phyloP scores from a whole-genome alignment of 495 filamentous ascomycete species.

The Penicillium cataractarum region DNA sequence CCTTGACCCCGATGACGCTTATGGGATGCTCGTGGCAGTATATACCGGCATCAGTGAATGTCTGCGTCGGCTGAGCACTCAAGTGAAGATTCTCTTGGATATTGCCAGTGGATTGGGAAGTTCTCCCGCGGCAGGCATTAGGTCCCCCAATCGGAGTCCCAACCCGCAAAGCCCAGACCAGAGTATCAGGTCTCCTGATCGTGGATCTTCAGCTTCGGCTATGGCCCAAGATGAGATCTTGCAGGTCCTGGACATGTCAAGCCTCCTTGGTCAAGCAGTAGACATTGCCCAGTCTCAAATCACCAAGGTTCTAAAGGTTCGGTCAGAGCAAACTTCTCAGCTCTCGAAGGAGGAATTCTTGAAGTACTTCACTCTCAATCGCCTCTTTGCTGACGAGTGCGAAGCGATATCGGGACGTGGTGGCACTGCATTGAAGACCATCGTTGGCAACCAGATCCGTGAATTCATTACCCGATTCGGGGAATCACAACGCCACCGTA shows the following conservation, averaged over 20 bases:
- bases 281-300: slow-evolving; percentile 92
- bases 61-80: slow-evolving; percentile 78
- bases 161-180: slow-evolving; percentile 37
- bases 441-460: slow-evolving; percentile 89
- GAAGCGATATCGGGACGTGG: slow-evolving; percentile 92
- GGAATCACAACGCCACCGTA: slow-evolving; percentile 73
- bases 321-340: slow-evolving; percentile 79
- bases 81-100: slow-evolving; percentile 94
- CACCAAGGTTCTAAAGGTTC: slow-evolving; percentile 86
- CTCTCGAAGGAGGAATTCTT: slow-evolving; percentile 79
- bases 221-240: slow-evolving; percentile 77
- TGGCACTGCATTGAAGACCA: slow-evolving; percentile 79
- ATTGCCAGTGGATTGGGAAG: slow-evolving; percentile 77
- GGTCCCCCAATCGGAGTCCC: slow-evolving; percentile 55
- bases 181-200: slow-evolving; percentile 17
- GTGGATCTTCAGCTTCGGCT: slow-evolving; percentile 29
- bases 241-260: slow-evolving; percentile 86
- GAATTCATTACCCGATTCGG: slow-evolving; percentile 81
- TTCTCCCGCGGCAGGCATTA: slow-evolving; percentile 33
- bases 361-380: slow-evolving; percentile 90
- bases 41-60: slow-evolving; percentile 89
- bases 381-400: slow-evolving; percentile 94
- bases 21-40: slow-evolving; percentile 78
- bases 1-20: slow-evolving; percentile 80
- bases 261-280: slow-evolving; percentile 90